A percentile compares a stretch with the other conserved stretches of the same genome.
Conservation (phyloP, 345 rosid genomes). For the Moricandia arvensis region DNA sequence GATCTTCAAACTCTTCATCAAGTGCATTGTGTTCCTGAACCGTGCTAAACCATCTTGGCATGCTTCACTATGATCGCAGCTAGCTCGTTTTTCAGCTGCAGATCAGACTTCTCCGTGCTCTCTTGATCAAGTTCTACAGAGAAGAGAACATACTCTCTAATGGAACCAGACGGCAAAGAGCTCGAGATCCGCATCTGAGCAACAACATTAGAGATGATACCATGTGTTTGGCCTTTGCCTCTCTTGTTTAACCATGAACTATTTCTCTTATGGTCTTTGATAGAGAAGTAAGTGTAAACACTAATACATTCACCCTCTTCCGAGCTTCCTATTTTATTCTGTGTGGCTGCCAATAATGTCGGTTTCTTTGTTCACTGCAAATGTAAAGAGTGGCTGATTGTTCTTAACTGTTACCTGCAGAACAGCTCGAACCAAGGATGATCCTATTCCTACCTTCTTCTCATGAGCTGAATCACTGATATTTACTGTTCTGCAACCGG, state of each 20-base stretch:
- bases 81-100: slow-evolving; percentile 68
- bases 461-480: slow-evolving; percentile 44
- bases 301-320: slow-evolving; percentile 52
- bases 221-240: slow-evolving; percentile 59
- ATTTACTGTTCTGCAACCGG: slow-evolving; percentile 37
- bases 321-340: slow-evolving; percentile 52
- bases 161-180: slow-evolving; percentile 42
- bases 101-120: slow-evolving; percentile 44
- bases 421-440: slow-evolving; percentile 66
- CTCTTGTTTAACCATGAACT: slow-evolving; percentile 75
- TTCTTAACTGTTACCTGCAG: slow-evolving; percentile 66
- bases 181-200: slow-evolving; percentile 80
- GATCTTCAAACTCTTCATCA: slow-evolving; percentile 31
- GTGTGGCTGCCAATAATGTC: slow-evolving; percentile 76
- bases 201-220: slow-evolving; percentile 56
- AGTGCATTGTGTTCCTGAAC: slow-evolving; percentile 31
- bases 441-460: slow-evolving; percentile 47
- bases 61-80: slow-evolving; percentile 78
- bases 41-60: slow-evolving; percentile 46
- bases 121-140: slow-evolving; percentile 52
- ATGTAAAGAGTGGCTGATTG: slow-evolving; percentile 74
- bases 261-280: slow-evolving; percentile 69
- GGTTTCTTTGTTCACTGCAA: slow-evolving; percentile 70
- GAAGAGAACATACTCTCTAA: slow-evolving; percentile 73
- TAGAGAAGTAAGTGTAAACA: slow-evolving; percentile 65